These are phyloP conservation scores for Chalciporus pseudorubinellus DNA, from an alignment of 768 basidiomycete species.

Conservation along the genomic window DNA sequence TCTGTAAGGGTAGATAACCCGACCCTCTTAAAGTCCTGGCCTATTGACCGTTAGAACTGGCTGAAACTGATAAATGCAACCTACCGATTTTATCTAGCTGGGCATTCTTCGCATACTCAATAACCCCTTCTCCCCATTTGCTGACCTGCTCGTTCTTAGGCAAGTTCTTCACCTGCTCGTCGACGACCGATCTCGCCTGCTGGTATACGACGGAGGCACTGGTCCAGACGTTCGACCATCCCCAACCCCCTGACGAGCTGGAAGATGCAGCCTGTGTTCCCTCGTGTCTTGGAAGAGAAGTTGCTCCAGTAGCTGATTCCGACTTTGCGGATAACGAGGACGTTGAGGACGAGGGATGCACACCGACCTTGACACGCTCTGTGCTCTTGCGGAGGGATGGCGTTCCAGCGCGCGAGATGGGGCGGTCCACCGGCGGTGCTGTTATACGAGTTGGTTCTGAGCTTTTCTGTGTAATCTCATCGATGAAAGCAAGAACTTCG, in stretches of 20 bases:
- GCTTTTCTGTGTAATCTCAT: conserved; percentile 93
- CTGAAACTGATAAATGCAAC: conserved; percentile 31
- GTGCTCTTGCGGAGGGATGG: conserved; percentile 73
- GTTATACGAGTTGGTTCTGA: conserved; percentile 68
- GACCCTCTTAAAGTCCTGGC: conserved; percentile 85
- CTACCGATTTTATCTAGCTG: conserved; percentile 89
- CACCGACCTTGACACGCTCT: conserved; percentile 69
- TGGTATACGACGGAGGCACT: conserved; percentile 83
- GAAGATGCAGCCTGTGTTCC: conserved; percentile 12
- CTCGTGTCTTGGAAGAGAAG: conserved; percentile 20
- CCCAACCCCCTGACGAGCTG: conserved; percentile 50
- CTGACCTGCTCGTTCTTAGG: conserved; percentile 84
- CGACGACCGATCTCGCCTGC: conserved; percentile 84
- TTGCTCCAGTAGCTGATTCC: conserved; percentile 28
- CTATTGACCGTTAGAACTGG: conserved; percentile 38
- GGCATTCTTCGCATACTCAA: conserved; percentile 83
- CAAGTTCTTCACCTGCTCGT: conserved; percentile 89
- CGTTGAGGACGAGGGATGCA: conserved; percentile 39
- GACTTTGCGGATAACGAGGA: conserved; percentile 39
- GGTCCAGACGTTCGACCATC: conserved; percentile 89
- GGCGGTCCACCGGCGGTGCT: conserved; percentile 52
- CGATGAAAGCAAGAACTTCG: conserved; percentile 88
- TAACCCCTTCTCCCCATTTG: conserved; percentile 83
- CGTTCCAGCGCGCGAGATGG: conserved; percentile 63
- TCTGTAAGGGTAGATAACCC: conserved; percentile 88